Evolutionary conservation across 805 yeast species (phyloP), one percentile per base, ranked within the genome.

Genomic region (Myxozyma sirexii): DNA sequence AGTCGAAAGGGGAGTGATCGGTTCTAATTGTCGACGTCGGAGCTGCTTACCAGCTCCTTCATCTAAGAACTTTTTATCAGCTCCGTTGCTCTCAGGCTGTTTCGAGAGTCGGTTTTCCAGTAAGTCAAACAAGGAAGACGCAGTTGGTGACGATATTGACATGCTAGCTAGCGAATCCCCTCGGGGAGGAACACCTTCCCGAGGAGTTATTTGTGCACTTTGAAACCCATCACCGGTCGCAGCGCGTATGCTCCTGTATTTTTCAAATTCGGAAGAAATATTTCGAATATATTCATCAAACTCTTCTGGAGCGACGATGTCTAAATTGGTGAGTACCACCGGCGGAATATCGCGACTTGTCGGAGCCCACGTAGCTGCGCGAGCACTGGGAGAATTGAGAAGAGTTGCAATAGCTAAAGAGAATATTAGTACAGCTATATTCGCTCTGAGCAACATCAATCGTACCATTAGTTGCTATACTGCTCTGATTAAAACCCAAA

Each of bases 281-380:
- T 76, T 74, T 15, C 65, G 68, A 12, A 82, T 64, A 63, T 85
- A 86, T 1, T 73, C 57, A 19, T 72, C 75, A 45, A 86, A 75
- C 24, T 74, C 76, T 0, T 75, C 70, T 42, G 77, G 75, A 60
- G 80, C 73, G 5, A 80, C 78, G 51, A 76, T 78, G 21, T 77
- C 77, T 3, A 85, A 70, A 33, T 82, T 82, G 2, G 86, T 76
- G 41, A 93, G 76, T 49, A 81, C 84, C 10, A 90, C 86, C 24
- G 86, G 90, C 0, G 97, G 97, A 10, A 93, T 93, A 69, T 94
- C 98, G 51, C 80, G 79, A 1, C 82, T 77, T 0, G 97, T 86
- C 0, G 99, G 98, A 15, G 73, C 64, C 43, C 69, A 42, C 13
- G 45, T 44, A 10, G 53, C 29, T 7, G 61, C 38, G 5, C 51